phyloP scores from a whole-genome alignment of 1,139 yeast genomes.

The Hyphopichia buzzinii region DNA sequence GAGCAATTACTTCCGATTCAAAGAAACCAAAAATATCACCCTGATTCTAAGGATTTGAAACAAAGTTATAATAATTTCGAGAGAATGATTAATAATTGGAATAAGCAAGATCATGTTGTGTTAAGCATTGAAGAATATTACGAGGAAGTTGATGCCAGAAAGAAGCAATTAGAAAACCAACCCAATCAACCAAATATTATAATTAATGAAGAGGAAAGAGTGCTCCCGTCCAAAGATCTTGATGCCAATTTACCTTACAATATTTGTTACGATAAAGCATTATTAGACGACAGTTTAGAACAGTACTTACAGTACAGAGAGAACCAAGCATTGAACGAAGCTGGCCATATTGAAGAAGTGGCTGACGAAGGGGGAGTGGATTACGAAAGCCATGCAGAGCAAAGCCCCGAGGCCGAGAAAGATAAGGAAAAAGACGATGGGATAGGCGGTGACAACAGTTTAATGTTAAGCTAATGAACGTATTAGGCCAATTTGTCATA shows the following conservation, averaged over 20 bases:
- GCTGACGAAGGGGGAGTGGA: slow-evolving; percentile 5
- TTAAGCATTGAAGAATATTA: slow-evolving; percentile 20
- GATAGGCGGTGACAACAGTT: slow-evolving; percentile 14
- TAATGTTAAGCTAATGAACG: slow-evolving; percentile 7
- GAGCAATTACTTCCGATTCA: slow-evolving; percentile 28
- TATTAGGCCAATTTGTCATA: no score
- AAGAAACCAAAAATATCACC: slow-evolving; percentile 30
- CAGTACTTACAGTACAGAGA: slow-evolving; percentile 14
- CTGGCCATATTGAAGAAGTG: no score
- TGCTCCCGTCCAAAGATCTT: slow-evolving; percentile 21
- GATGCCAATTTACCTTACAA: slow-evolving; percentile 30
- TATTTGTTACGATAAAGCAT: slow-evolving; percentile 21
- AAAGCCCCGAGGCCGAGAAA: no score
- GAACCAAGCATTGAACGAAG: slow-evolving; percentile 5
- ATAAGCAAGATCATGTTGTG: slow-evolving; percentile 30
- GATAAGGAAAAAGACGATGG: no score
- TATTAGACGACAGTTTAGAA: slow-evolving; percentile 25
- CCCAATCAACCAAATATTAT: neutral
- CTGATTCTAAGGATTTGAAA: slow-evolving; percentile 16
- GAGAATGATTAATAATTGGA: slow-evolving; percentile 22
- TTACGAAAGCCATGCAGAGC: slow-evolving; percentile 4
- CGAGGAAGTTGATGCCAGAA: slow-evolving; percentile 9
- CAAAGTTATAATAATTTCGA: slow-evolving; percentile 21
- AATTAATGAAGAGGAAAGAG: slow-evolving; percentile 10
- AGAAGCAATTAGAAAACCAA: neutral